Percentiles rank a stretch among this genome's conserved stretches.
Conservation (phyloP, 2,329 filamentous ascomycete species). For the Fusarium heterosporum region DNA sequence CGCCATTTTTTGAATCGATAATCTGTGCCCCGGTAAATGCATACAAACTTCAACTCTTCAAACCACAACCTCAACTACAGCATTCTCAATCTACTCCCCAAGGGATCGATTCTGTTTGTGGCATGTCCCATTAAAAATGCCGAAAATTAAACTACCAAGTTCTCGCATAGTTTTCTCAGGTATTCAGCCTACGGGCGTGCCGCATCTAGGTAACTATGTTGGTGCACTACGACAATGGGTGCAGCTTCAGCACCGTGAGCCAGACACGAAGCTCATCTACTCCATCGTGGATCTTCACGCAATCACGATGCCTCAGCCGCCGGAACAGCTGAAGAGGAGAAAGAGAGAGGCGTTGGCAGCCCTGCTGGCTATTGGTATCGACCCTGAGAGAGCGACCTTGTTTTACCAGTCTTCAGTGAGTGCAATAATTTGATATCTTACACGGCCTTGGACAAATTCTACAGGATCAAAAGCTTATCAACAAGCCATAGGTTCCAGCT, state of each 20-base stretch:
- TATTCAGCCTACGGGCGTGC: constrained; percentile 94
- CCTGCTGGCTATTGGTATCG: constrained; percentile 84
- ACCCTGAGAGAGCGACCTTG: constrained; percentile 79
- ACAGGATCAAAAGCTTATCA: neutral
- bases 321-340: constrained; percentile 69
- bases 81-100: neutral
- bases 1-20: neutral
- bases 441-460: neutral
- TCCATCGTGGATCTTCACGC: constrained; percentile 95
- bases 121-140: constrained; percentile 3
- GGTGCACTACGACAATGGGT: constrained; percentile 92
- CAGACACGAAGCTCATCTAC: constrained; percentile 75
- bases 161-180: constrained; percentile 83
- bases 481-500: constrained; percentile 68
- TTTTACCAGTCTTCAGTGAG: constrained; percentile 85
- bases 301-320: constrained; percentile 81
- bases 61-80: constrained; percentile 7
- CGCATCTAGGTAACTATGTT: constrained; percentile 95
- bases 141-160: constrained; percentile 18
- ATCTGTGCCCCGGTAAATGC: constrained; percentile 42
- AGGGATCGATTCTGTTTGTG: neutral
- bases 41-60: constrained; percentile 32
- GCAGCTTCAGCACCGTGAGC: constrained; percentile 73
- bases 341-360: constrained; percentile 82
- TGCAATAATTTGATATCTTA: constrained; percentile 8